Evolutionary conservation across 2,329 filamentous ascomycete genomes (phyloP), one percentile per base, ranked within the genome.

Genomic region (Lachnellula occidentalis): DNA sequence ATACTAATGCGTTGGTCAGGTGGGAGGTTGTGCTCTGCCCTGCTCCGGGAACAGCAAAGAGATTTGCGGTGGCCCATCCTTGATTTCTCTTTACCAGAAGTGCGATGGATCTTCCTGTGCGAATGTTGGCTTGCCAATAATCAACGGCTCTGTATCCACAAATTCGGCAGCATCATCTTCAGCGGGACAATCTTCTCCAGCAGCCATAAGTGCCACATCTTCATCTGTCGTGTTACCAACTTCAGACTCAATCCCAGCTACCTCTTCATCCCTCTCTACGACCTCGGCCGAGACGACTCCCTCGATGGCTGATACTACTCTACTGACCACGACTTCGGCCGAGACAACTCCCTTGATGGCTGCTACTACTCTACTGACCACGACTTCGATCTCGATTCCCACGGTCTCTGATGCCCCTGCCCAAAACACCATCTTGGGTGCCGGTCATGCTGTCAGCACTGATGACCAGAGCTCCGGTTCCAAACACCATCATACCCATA

Each of bases 11-110:
- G 9, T 11, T 31, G 9, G 9, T 11, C 9, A 31, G 27, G 27
- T 31, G 27, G 50, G 57, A 1, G 61, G 66, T 8, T 71, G 70
- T 48, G 61, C 55, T 27, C 48, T 49, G 37, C 48, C 53, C n/a
- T 62, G 60, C 45, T 17, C 34, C 61, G 61, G 54, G 6, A 62
- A 68, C 50, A 37, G 48, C 15, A 53, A 57, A 2, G 59, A 70
- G 51, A 58, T 61, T 34, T 71, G 69, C 50, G 68, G 69, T 22
- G 68, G 48, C 2, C 19, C 27, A 5, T 49, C 19, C 5, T 37
- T 57, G 14, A 50, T 57, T 19, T 57, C 55, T 9, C 52, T 57
- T 17, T 57, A 57, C 24, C 43, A 57, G n/a, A 51, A 49, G 31
- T 57, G 55, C 39, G 22, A 17, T 8, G 43, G 22, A 3, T 24